Evolutionary conservation across 176 grass and related monocot genomes (phyloP).

Genomic region (Triticum timopheevii): DNA sequence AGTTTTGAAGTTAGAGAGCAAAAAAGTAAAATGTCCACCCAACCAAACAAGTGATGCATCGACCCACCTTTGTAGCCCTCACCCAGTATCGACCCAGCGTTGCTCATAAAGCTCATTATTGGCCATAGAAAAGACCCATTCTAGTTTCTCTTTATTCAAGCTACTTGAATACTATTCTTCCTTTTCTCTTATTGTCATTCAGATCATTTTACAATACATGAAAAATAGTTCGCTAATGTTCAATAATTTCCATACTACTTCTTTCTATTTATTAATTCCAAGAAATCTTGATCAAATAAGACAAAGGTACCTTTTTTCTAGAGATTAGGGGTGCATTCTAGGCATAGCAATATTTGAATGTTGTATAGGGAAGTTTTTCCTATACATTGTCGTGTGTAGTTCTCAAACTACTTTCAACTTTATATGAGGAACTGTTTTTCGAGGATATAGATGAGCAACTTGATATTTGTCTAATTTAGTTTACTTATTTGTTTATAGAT

Average conservation of each 20-base stretch:
- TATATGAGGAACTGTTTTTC: not conserved
- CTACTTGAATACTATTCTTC: not conserved
- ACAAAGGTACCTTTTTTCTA: not conserved
- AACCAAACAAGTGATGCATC: not conserved
- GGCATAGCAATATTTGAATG: not conserved
- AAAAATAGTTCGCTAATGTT: not conserved
- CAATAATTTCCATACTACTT: not conserved
- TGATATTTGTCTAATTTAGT: not conserved
- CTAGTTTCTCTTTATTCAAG: not conserved
- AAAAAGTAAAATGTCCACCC: not conserved
- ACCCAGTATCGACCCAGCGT: not conserved
- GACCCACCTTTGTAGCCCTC: not conserved
- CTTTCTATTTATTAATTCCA: not conserved
- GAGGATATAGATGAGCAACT: not conserved
- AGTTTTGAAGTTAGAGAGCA: not conserved
- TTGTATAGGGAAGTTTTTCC: not conserved
- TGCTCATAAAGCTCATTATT: not conserved
- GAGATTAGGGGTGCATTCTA: not conserved
- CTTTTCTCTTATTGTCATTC: not conserved
- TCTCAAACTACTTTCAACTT: not conserved
- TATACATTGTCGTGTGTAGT: not conserved
- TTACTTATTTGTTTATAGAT: constrained; percentile 24
- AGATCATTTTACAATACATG: not conserved
- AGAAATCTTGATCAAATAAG: not conserved
- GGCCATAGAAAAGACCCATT: not conserved